phyloP scores from a whole-genome alignment of 2,329 filamentous ascomycete species.

The Periconia sp. region DNA sequence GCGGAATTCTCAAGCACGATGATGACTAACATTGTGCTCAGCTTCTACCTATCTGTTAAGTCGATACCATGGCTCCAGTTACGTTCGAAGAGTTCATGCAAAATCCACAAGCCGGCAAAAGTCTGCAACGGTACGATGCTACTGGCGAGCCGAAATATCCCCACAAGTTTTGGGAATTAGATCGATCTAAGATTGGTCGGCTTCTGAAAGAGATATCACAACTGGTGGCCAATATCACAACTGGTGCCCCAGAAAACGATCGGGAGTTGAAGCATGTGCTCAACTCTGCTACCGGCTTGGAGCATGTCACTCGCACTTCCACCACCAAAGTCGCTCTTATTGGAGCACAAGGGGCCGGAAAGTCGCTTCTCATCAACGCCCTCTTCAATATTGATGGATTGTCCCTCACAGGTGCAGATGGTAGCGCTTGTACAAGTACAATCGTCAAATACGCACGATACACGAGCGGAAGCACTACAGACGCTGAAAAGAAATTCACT shows the following conservation, averaged over 20 bases:
- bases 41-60: neutral
- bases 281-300: conserved; percentile 7
- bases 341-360: conserved; percentile 30
- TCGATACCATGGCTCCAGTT: neutral
- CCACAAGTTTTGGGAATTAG: conserved; percentile 8
- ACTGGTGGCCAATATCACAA: neutral
- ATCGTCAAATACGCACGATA: conserved; percentile 17
- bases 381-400: conserved; percentile 23
- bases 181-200: conserved; percentile 1
- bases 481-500: conserved; percentile 3
- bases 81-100: conserved; percentile 10
- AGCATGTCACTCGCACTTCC: conserved; percentile 12
- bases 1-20: no score
- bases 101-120: neutral
- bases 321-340: conserved; percentile 21
- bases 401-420: conserved; percentile 26
- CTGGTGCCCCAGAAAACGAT: conserved; percentile 9
- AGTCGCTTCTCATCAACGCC: conserved; percentile 23
- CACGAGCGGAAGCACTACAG: neutral
- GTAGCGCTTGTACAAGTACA: conserved; percentile 24
- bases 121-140: conserved; percentile 2
- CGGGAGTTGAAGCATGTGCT: conserved; percentile 19
- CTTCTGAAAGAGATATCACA: conserved; percentile 3
- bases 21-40: no score
- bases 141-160: conserved; percentile 1